A percentile compares a stretch with the other conserved stretches of the same genome.
Evolutionary conservation across 83 land plant genomes (phyloP).

Genomic region (Thuja plicata): DNA sequence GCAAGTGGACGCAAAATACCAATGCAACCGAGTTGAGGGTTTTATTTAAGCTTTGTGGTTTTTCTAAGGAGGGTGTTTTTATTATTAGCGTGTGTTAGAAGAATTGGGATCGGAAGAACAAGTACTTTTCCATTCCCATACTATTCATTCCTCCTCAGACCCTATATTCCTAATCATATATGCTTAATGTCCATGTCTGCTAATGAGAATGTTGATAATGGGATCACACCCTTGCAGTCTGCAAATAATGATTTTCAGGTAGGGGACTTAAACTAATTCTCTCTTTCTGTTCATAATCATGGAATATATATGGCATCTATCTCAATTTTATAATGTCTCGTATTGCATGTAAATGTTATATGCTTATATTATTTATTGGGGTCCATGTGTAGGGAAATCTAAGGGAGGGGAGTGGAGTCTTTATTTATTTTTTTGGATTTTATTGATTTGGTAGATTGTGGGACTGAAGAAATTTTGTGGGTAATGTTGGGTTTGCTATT

Average conservation of each 20-base stretch:
- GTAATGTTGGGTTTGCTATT: neutral
- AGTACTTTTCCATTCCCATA: neutral
- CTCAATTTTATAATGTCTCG: neutral
- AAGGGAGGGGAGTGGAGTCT: neutral
- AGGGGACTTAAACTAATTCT: neutral
- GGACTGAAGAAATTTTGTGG: neutral
- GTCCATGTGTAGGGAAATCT: neutral
- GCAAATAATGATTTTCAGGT: neutral
- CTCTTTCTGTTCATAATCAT: neutral
- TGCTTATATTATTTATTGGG: neutral
- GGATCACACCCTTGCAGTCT: neutral
- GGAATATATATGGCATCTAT: slow-evolving; percentile 7
- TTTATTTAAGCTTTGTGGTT: neutral
- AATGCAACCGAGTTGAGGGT: neutral
- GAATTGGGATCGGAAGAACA: neutral
- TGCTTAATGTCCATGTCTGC: neutral
- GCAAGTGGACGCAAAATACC: neutral
- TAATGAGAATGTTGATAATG: neutral
- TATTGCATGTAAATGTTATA: neutral
- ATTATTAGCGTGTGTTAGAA: neutral
- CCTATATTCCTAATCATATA: neutral
- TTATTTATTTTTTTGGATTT: neutral
- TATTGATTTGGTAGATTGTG: slow-evolving; percentile 3
- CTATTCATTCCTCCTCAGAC: neutral
- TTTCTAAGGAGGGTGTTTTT: neutral